phyloP scores from a whole-genome alignment of 257 asterid genomes.

The Nicotiana obtusifolia region DNA sequence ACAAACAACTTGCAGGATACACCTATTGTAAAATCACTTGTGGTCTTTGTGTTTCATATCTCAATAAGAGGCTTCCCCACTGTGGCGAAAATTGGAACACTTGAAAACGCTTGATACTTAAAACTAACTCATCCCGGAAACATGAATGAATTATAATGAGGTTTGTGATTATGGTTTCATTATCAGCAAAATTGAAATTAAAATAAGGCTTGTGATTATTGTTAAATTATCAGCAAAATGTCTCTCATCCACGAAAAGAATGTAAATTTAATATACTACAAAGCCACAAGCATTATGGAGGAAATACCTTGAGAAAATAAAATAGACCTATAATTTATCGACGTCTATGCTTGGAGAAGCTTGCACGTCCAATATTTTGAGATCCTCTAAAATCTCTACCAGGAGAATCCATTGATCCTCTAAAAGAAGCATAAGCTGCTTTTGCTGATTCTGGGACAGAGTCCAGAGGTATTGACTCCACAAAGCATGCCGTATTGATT shows the following conservation, averaged over 20 bases:
- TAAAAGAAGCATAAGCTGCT: conserved; percentile 94
- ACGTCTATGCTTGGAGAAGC: conserved; percentile 84
- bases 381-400: conserved; percentile 32
- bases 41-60: background rate
- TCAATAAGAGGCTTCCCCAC: background rate
- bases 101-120: background rate
- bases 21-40: background rate
- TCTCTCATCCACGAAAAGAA: background rate
- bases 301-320: background rate
- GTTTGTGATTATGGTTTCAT: background rate
- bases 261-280: background rate
- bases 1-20: conserved; percentile 1
- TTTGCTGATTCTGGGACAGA: conserved; percentile 92
- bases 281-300: background rate
- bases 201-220: background rate
- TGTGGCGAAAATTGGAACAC: background rate
- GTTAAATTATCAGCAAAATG: background rate
- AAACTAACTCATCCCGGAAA: background rate
- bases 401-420: conserved; percentile 63
- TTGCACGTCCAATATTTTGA: conserved; percentile 48
- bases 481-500: conserved; percentile 91
- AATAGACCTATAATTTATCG: conserved; percentile 36
- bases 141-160: background rate
- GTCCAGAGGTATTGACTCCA: conserved; percentile 72
- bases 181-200: background rate